These are phyloP conservation scores for Backusella mclennaniae DNA, from an alignment of 192 early-diverging fungal species.

Conservation along the genomic window DNA sequence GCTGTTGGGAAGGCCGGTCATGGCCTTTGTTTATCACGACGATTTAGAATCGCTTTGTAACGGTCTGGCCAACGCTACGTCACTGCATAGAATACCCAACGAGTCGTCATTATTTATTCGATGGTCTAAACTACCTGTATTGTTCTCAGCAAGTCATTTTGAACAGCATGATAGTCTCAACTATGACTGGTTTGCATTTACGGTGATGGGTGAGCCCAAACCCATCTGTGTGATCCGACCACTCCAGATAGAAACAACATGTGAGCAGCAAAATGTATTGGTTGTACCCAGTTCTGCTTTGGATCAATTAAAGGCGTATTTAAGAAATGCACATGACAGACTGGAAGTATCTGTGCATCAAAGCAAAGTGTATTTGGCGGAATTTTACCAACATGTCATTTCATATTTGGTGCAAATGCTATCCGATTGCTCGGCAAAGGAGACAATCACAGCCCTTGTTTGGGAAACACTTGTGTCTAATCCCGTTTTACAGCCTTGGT, in stretches of 20 bases:
- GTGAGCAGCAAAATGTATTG: neutral
- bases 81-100: neutral
- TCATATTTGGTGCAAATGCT: neutral
- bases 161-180: neutral
- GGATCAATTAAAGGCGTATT: neutral
- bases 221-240: neutral
- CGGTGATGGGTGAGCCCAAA: neutral
- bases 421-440: neutral
- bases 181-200: conserved; percentile 22
- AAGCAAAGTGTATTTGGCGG: neutral
- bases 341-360: neutral
- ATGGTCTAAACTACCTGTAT: conserved; percentile 14
- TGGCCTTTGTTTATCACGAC: conserved; percentile 14
- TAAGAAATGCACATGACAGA: neutral
- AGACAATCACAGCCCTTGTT: neutral
- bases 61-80: neutral
- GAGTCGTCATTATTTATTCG: neutral
- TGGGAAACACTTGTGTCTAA: neutral
- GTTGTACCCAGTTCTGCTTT: neutral
- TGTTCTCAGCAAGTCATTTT: neutral
- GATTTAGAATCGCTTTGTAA: conserved; percentile 4
- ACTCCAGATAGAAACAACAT: neutral
- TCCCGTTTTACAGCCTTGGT: neutral
- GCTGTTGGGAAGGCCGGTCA: conserved; percentile 6
- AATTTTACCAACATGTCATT: conserved; percentile 2